Evolutionary conservation across 805 yeast species (phyloP).

Genomic region (Monosporozyma aquatica): DNA sequence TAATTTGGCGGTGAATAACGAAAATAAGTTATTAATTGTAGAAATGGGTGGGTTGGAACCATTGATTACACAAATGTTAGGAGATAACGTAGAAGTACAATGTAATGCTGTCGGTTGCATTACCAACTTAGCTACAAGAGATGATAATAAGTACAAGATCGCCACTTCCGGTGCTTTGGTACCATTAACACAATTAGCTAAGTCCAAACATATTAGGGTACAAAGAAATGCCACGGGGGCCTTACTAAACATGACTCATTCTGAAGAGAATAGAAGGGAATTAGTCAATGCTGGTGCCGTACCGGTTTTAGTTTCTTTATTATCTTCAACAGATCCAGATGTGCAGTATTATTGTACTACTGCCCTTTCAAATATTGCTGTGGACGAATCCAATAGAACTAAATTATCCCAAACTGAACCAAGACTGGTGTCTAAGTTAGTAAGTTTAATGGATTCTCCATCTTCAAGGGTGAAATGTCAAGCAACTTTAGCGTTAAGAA

Average conservation of each 20-base stretch:
- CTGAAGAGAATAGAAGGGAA: slow-evolving; percentile 92
- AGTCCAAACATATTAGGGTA: slow-evolving; percentile 87
- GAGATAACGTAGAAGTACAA: slow-evolving; percentile 93
- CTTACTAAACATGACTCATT: slow-evolving; percentile 93
- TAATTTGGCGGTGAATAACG: slow-evolving; percentile 94
- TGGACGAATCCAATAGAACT: slow-evolving; percentile 84
- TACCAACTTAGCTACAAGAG: slow-evolving; percentile 95
- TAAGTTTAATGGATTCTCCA: slow-evolving; percentile 83
- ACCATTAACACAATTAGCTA: slow-evolving; percentile 90
- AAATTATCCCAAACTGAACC: slow-evolving; percentile 89
- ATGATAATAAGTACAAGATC: slow-evolving; percentile 89
- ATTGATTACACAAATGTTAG: slow-evolving; percentile 93
- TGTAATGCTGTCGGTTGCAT: slow-evolving; percentile 99
- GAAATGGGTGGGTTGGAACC: slow-evolving; percentile 98
- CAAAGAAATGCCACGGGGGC: slow-evolving; percentile 99
- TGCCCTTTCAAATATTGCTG: slow-evolving; percentile 93
- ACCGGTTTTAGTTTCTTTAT: slow-evolving; percentile 82
- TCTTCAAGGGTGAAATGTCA: slow-evolving; percentile 96
- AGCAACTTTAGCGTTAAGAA: slow-evolving; percentile 92
- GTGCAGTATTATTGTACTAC: slow-evolving; percentile 98
- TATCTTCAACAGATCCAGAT: slow-evolving; percentile 84
- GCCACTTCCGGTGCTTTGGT: slow-evolving; percentile 94
- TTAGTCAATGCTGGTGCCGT: slow-evolving; percentile 97
- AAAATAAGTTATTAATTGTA: slow-evolving; percentile 84
- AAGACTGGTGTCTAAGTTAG: slow-evolving; percentile 77